A percentile compares a stretch with the other conserved stretches of the same genome.
phyloP scores from a whole-genome alignment of 768 basidiomycete species.

The Asterophora parasitica region DNA sequence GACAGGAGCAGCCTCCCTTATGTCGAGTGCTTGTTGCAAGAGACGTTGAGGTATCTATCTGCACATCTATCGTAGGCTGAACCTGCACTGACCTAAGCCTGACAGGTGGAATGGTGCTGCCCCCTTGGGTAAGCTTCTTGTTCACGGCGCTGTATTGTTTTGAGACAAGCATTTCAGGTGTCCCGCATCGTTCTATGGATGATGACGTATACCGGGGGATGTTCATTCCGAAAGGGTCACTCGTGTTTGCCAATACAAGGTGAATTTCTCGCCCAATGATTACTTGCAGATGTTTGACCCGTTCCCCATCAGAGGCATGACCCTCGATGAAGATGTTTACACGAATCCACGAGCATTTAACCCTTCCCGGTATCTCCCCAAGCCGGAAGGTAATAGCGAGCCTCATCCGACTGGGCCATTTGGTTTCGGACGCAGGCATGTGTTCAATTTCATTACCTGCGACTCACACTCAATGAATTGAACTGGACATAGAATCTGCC shows the following conservation, averaged over 20 bases:
- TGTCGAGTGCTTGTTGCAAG: slow-evolving; percentile 29
- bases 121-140: slow-evolving; percentile 14
- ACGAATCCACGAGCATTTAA: slow-evolving; percentile 34
- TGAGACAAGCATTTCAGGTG: slow-evolving; percentile 3
- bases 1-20: slow-evolving; percentile 31
- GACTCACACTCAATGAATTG: too few species aligned
- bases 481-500: slow-evolving; percentile 27
- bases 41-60: slow-evolving; percentile 15
- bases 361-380: slow-evolving; percentile 35
- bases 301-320: slow-evolving; percentile 32
- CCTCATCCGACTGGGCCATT: slow-evolving; percentile 13
- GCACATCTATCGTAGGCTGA: background rate
- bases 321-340: slow-evolving; percentile 33
- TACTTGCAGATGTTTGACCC: too few species aligned
- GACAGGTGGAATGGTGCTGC: slow-evolving; percentile 16
- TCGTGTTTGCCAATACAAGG: slow-evolving; percentile 14
- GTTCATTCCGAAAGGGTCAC: slow-evolving; percentile 13
- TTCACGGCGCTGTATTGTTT: too few species aligned
- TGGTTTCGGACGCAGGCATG: slow-evolving; percentile 18
- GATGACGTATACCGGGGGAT: slow-evolving; percentile 33
- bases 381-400: slow-evolving; percentile 14
- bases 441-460: background rate
- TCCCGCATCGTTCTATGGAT: slow-evolving; percentile 16
- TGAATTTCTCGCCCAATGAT: background rate
- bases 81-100: background rate